A percentile compares a stretch with the other conserved stretches of the same genome.
Evolutionary conservation across 352 stramenopile species (phyloP).

Genomic region (Phytophthora nicotianae): DNA sequence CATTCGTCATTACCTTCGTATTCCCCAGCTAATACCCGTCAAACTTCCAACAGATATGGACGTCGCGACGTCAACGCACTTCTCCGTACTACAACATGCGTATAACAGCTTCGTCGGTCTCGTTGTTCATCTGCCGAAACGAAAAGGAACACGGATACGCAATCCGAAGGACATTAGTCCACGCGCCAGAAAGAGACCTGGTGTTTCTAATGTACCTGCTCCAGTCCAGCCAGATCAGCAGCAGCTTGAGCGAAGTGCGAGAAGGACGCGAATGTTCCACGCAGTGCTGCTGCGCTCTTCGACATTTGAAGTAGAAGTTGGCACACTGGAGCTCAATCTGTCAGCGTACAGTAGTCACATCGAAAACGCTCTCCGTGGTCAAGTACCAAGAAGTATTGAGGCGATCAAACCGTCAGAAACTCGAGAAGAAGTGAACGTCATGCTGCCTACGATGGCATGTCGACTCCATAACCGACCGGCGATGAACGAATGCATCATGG

Average conservation of each 20-base stretch:
- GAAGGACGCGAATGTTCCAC: slow-evolving; percentile 56
- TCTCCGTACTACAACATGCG: slow-evolving; percentile 57
- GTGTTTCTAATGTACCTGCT: slow-evolving; percentile 4
- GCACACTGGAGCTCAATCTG: slow-evolving; percentile 50
- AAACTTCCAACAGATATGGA: slow-evolving; percentile 23
- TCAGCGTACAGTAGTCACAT: slow-evolving; percentile 55
- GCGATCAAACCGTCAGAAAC: slow-evolving; percentile 31
- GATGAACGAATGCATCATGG: slow-evolving; percentile 61
- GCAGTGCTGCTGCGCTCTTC: slow-evolving; percentile 58
- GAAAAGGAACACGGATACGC: slow-evolving; percentile 10
- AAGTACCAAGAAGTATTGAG: slow-evolving; percentile 2
- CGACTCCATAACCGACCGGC: slow-evolving; percentile 56
- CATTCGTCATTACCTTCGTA: not conserved
- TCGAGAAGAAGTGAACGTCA: slow-evolving; percentile 52
- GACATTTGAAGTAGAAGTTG: slow-evolving; percentile 55
- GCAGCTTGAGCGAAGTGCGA: slow-evolving; percentile 33
- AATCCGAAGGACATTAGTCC: slow-evolving; percentile 11
- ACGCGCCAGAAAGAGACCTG: slow-evolving; percentile 17
- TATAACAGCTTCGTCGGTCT: slow-evolving; percentile 49
- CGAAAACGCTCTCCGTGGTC: slow-evolving; percentile 33
- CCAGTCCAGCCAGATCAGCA: slow-evolving; percentile 11
- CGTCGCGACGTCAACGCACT: slow-evolving; percentile 46
- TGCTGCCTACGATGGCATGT: slow-evolving; percentile 35
- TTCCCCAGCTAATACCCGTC: not conserved
- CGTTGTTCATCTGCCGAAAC: slow-evolving; percentile 40